Evolutionary conservation across 164 flowering plant genomes (phyloP).

Genomic region (Stephania yunnanensis): DNA sequence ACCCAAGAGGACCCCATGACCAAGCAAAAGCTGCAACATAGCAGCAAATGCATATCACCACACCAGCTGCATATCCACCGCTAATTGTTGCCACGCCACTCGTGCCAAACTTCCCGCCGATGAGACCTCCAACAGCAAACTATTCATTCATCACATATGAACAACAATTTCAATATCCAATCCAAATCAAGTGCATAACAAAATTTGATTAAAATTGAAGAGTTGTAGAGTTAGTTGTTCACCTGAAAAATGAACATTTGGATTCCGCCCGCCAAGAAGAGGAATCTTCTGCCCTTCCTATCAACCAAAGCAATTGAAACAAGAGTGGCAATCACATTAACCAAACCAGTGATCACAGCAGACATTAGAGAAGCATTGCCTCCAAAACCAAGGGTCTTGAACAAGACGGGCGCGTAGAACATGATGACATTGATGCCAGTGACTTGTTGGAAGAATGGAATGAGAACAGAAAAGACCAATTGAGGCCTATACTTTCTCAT

Average conservation of each 20-base stretch:
- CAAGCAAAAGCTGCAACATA: conserved; percentile 13
- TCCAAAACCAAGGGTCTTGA: conserved; percentile 21
- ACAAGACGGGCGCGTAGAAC: conserved; percentile 20
- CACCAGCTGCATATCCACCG: background rate
- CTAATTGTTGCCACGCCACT: background rate
- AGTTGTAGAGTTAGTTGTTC: background rate
- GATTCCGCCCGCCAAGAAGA: conserved; percentile 15
- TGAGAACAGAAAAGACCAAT: conserved; percentile 12
- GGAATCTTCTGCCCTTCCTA: conserved; percentile 14
- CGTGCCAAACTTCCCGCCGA: conserved; percentile 5
- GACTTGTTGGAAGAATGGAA: conserved; percentile 26
- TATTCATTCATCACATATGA: background rate
- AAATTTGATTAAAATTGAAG: background rate
- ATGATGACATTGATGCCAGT: conserved; percentile 19
- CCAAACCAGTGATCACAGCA: conserved; percentile 15
- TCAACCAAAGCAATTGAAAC: conserved; percentile 10
- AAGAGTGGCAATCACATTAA: conserved; percentile 12
- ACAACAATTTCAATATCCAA: background rate
- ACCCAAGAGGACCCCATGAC: conserved; percentile 22
- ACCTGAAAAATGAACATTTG: conserved; percentile 22
- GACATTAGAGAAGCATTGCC: conserved; percentile 16
- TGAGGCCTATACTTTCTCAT: conserved; percentile 20
- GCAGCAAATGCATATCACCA: conserved; percentile 9
- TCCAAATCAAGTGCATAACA: background rate
- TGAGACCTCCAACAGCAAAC: conserved; percentile 11